Evolutionary conservation across 2,329 filamentous ascomycete genomes (phyloP), one percentile per base, ranked within the genome.

Genomic region (Colletotrichum graminicola): DNA sequence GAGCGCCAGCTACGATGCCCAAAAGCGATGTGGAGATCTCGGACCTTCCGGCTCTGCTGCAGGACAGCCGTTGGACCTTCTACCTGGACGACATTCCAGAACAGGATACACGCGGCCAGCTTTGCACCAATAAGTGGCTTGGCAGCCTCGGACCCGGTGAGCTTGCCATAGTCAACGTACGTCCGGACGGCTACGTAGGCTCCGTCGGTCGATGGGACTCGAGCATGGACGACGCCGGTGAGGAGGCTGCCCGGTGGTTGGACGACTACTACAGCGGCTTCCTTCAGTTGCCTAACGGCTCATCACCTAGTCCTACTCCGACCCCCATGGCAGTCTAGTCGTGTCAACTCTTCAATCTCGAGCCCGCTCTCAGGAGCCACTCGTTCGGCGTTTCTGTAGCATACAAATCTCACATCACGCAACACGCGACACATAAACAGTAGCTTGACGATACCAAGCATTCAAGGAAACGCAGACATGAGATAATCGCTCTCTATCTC

Each of bases 141-240:
- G 90, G 89, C 51, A 85, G 83, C 56, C 81, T 93, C 3, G 82
- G 81, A 0, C 82, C 84, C 0, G 83, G 85, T 12, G 87, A 92
- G 74, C 86, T 92, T 7, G 89, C 88, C 5, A 86, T 94, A 51
- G 83, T 91, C 51, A 91, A 92, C 75, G 90, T 94, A 1, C 85
- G 92, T 6, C 92, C 92, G 0, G 92, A 94, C 79, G 92, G 92
- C 14, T 94, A 94, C 78, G 88, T 94, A 5, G 92, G 92, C 1
- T 89, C 86, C n/a, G 80, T 93, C 32, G 82, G 85, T 55, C 80
- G 85, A 51, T 88, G 86, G 85, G 85, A 87, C 76, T 83, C 84
- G 43, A 83, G 82, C 74, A 77, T 86, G 36, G 86, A 87, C 66
- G 85, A 85, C 52, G 80, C 86, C 7, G 87, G 87, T 52, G 78